Base-by-base conservation (phyloP, 257 asterid species). In the Thymus mandschuricus region DNA sequence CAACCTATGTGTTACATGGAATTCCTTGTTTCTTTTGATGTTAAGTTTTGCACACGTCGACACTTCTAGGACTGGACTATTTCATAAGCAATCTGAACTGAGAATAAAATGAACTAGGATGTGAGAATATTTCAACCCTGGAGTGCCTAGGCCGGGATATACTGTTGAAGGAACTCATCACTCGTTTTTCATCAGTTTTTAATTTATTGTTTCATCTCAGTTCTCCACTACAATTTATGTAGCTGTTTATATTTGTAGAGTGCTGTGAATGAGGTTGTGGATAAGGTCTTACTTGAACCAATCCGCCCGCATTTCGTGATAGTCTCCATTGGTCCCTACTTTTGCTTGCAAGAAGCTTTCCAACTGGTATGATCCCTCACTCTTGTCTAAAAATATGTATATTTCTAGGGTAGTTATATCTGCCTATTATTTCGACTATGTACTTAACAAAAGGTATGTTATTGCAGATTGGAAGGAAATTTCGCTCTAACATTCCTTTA, bases 281-380 rank as follows among this genome's bases (percentile, higher is more conserved):
- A 82, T 50, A 85, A 90, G 82, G 96, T 90, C 70, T 79, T 88
- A 29, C 80, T 83, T 2, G 78, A 79, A 77, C 96, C 98, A 8
- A 77, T 85, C 67, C 91, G 88, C 48, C 98, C 98, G 13, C 91
- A 92, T 68, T 92, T 92, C 15, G 94, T 83, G n/a, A 73, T 91
- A 60, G 98, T 84, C 28, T 86, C 91, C 3, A 59, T 89, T 71
- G 85, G 91, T 44, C 89, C 91, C 48, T 35, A 57, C 15, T 86
- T 79, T 66, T 46, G 68, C 80, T 64, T 83, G 80, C n/a, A 54
- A 69, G 67, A 45, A 4, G 90, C 88, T 60, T 85, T 83, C 60
- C 52, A 71, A 43, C 89, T 86, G 67, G 96, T 92, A 83, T 46
- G 50, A 31, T 61, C 66, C 46, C 57, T 40, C 58, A 11, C 66